These are phyloP conservation scores for Protomyces inouyei DNA, from an alignment of 1,139 yeast species.

Conservation along the genomic window DNA sequence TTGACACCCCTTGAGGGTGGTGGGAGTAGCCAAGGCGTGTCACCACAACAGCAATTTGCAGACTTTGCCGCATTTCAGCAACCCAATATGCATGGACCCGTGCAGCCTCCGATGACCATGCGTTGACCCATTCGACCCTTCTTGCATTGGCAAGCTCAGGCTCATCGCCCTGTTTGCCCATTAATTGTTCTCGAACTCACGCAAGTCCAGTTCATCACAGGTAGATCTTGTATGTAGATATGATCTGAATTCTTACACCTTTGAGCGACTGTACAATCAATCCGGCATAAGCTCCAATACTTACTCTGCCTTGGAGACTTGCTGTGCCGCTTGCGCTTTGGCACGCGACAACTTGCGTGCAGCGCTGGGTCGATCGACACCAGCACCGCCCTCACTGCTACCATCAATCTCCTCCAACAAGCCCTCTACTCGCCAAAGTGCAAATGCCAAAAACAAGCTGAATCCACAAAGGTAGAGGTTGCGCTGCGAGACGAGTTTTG, in stretches of 20 bases:
- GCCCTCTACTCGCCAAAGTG: background rate
- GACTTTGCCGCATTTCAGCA: background rate
- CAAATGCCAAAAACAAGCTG: conserved; percentile 18
- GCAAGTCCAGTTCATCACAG: too few species aligned
- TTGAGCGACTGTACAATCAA: too few species aligned
- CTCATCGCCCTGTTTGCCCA: too few species aligned
- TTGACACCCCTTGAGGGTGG: background rate
- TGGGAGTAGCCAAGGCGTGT: background rate
- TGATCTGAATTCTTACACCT: too few species aligned
- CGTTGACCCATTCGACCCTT: background rate
- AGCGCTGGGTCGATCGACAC: background rate
- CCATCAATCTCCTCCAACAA: background rate
- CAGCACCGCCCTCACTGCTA: background rate
- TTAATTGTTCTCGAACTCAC: too few species aligned
- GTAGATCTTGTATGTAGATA: too few species aligned
- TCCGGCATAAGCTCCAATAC: too few species aligned
- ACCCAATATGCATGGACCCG: background rate
- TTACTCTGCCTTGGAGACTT: too few species aligned
- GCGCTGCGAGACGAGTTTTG: conserved; percentile 19
- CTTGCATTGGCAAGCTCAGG: too few species aligned
- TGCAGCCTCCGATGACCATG: background rate
- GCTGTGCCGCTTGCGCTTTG: background rate
- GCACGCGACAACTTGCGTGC: background rate
- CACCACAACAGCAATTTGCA: background rate
- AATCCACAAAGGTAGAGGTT: conserved; percentile 23